Base-by-base conservation (phyloP, 306 rosid genomes). In the Bauhinia variegata region DNA sequence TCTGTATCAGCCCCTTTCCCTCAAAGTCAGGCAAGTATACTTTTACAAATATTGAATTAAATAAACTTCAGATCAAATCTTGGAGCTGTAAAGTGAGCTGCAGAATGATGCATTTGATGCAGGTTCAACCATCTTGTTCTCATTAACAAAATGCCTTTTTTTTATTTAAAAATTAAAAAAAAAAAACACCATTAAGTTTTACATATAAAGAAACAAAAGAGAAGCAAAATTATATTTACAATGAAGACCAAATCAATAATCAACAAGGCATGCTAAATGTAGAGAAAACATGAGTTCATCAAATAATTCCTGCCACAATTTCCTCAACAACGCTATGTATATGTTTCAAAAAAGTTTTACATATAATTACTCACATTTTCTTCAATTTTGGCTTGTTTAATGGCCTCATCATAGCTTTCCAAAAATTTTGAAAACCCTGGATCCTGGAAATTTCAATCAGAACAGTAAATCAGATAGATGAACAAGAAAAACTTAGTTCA, bases 341-440 rank as follows among this genome's bases (percentile, higher is more conserved):
- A 61, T 16, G 43, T 57, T 60, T 59, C 16, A 67, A 38, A 46
- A 16, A 54, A 69, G 17, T 5, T 46, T 43, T 8, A 49, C 67
- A 54, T 46, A 7, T 48, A 53, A 69, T 28, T 44, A 86, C 97
- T 93, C 81, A 88, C 97, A 68, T 44, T 17, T 50, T 81, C 87
- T 60, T 82, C 87, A 42, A 79, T 76, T 74, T 74, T 57, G 46
- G 46, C 44, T 47, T 58, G 75, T 71, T 72, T 46, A 53, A 43
- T 68, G 39, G 31, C 48, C 72, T 78, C 70, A 18, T 83, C 70
- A 66, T 81, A 58, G 70, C 75, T 73, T 76, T 81, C 80, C 37
- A 88, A 77, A 73, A 88, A 86, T 65, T 72, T 75, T 32, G 82
- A 73, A 78, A 90, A 93, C 60, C 75, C 57, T 13, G 83, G 85